Conservation (phyloP, 805 yeast genomes). For the Saccharomycopsis sp. region DNA sequence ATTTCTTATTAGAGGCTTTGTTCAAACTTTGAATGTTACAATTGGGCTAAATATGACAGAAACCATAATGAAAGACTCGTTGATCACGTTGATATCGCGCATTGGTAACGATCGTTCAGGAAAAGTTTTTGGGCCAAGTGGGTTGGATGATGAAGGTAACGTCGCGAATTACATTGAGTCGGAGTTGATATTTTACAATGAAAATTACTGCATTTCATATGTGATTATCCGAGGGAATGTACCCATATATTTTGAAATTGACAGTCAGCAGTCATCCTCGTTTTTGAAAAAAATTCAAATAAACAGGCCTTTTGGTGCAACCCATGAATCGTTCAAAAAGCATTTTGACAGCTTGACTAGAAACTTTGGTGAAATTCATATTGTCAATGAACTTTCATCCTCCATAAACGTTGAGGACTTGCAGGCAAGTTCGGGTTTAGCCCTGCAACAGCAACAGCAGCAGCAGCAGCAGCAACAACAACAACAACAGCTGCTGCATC, state of each 20-base stretch:
- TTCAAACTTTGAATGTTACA: conserved; percentile 47
- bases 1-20: conserved; percentile 85
- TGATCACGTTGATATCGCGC: conserved; percentile 74
- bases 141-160: conserved; percentile 85
- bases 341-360: conserved; percentile 67
- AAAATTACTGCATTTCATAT: conserved; percentile 52
- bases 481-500: too few species aligned
- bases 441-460: too few species aligned
- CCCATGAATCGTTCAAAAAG: conserved; percentile 76
- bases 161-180: conserved; percentile 90
- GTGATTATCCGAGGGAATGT: conserved; percentile 85
- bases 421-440: conserved; percentile 1
- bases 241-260: conserved; percentile 94
- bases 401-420: conserved; percentile 5
- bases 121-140: conserved; percentile 75
- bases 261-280: conserved; percentile 36
- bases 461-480: too few species aligned
- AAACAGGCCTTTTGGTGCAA: conserved; percentile 72
- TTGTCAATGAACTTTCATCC: conserved; percentile 6
- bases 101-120: conserved; percentile 88
- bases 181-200: conserved; percentile 60
- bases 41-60: conserved; percentile 23
- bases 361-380: conserved; percentile 76
- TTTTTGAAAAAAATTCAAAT: conserved; percentile 73
- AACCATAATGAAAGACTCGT: conserved; percentile 21